Conservation (phyloP, 768 basidiomycete genomes). For the Tubosaeta brunneosetosa region DNA sequence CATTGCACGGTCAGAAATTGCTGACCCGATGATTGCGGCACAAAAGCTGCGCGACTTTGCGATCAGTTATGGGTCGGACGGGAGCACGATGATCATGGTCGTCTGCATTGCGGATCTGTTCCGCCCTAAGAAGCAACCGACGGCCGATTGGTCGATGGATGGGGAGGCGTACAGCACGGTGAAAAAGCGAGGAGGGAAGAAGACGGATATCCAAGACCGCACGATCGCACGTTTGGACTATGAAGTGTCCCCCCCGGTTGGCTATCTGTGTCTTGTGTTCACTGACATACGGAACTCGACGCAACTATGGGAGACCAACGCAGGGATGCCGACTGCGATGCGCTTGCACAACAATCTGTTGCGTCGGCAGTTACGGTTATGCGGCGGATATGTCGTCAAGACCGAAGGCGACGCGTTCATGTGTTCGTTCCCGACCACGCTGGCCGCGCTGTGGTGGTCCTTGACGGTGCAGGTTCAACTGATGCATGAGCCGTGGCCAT, state of each 20-base stretch:
- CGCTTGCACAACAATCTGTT: slow-evolving; percentile 83
- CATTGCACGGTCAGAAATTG: slow-evolving; percentile 71
- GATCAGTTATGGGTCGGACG: slow-evolving; percentile 92
- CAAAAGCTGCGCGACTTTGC: slow-evolving; percentile 97
- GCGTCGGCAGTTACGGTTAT: slow-evolving; percentile 78
- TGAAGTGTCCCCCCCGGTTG: slow-evolving; percentile 81
- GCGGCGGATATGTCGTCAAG: slow-evolving; percentile 98
- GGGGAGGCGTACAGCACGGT: slow-evolving; percentile 27
- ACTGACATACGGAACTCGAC: slow-evolving; percentile 98
- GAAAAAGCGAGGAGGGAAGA: slow-evolving; percentile 36
- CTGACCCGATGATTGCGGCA: slow-evolving; percentile 83
- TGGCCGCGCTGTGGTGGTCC: slow-evolving; percentile 87
- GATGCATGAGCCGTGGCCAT: slow-evolving; percentile 81
- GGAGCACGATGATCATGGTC: slow-evolving; percentile 98
- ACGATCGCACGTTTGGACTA: slow-evolving; percentile 59
- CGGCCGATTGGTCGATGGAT: slow-evolving; percentile 33
- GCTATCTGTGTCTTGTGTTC: slow-evolving; percentile 90
- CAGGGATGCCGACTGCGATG: slow-evolving; percentile 93
- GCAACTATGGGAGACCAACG: slow-evolving; percentile 91
- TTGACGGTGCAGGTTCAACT: slow-evolving; percentile 81
- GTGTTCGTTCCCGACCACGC: slow-evolving; percentile 90
- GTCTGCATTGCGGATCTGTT: slow-evolving; percentile 80
- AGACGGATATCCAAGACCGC: slow-evolving; percentile 51
- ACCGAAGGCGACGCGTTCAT: slow-evolving; percentile 99
- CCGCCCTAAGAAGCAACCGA: slow-evolving; percentile 44